Conservation (phyloP, 2,329 filamentous ascomycete genomes). For the Bipolaris zeicola region DNA sequence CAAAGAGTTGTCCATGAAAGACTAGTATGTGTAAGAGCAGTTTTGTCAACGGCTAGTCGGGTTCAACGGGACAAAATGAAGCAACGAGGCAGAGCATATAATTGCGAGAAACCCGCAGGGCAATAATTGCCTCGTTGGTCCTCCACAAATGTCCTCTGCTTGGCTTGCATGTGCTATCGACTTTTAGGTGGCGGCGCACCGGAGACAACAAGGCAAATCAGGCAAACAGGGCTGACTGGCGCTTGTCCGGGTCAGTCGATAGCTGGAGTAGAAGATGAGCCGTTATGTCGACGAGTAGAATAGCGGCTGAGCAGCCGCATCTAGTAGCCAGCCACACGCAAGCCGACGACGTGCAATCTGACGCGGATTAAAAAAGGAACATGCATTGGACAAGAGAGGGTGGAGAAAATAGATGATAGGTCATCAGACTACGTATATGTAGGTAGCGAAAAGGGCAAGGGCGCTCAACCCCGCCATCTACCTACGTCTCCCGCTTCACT, state of each 20-base stretch:
- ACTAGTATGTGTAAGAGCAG: neutral
- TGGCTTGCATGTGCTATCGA: conserved; percentile 13
- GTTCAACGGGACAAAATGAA: neutral
- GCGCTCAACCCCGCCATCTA: conserved; percentile 3
- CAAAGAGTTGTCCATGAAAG: neutral
- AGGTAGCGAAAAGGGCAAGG: neutral
- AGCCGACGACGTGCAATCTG: neutral
- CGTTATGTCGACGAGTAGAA: neutral
- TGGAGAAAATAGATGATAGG: neutral
- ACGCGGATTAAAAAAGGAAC: neutral
- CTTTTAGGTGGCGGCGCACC: conserved; percentile 17
- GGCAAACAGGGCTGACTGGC: conserved; percentile 24
- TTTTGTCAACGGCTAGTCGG: neutral
- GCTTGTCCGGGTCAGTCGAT: neutral
- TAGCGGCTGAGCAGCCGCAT: neutral
- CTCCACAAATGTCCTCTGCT: conserved; percentile 13
- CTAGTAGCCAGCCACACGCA: neutral
- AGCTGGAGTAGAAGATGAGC: neutral
- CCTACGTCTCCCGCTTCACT: conserved; percentile 11
- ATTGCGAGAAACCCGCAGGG: conserved; percentile 1
- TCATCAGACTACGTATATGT: too few species aligned
- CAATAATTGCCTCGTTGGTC: neutral
- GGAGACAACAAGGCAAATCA: conserved; percentile 21
- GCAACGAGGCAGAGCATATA: neutral
- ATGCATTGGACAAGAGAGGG: neutral